Base-by-base conservation (phyloP, 129 eudicot species). In the Kitagawia praeruptora region DNA sequence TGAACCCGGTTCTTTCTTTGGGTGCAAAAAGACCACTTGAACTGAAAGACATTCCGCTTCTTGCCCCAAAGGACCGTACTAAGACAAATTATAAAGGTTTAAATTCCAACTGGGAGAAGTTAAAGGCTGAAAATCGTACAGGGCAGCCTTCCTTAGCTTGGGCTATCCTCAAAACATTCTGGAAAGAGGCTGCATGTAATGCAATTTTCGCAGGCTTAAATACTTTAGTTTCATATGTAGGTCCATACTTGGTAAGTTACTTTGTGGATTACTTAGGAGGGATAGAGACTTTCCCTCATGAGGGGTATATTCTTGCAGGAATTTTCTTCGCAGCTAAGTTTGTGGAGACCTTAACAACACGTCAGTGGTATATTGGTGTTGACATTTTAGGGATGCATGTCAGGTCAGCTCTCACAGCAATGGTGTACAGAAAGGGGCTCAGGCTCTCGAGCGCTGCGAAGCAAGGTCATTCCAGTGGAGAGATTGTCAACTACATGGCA, bases 331-430 rank as follows among this genome's bases (percentile, higher is more conserved):
- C 87, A 18, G 97, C 97, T 4, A 95, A 95, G 85, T 47, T 95
- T 73, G 85, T 92, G 10, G 98, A 92, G 91, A 92, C 96, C n/a
- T 63, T 95, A 58, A 84, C 97, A 25, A 86, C 97, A 73, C 88
- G 97, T 16, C 98, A 95, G 42, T 95, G 98, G 97, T 95, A 95
- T 77, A 83, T 95, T 74, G 97, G 98, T 14, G 97, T 92, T 28
- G 97, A 90, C 83, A 92, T 95, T 67, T 69, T 95, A 64, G 99
- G 97, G 25, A 92, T 95, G 97, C 96, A 92, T 73, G 96, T 90
- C 28, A 78, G 97, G 75, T 95, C 98, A 70, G 94, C 97, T 70
- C 90, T 95, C 42, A 92, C 97, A 10, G 96, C 97, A 48, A 90
- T 92, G 93, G 97, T 95, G 8, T 95, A 92, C 79, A 74, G 89